Conservation (phyloP, 2,329 filamentous ascomycete genomes). For the Passalora sequoiae region DNA sequence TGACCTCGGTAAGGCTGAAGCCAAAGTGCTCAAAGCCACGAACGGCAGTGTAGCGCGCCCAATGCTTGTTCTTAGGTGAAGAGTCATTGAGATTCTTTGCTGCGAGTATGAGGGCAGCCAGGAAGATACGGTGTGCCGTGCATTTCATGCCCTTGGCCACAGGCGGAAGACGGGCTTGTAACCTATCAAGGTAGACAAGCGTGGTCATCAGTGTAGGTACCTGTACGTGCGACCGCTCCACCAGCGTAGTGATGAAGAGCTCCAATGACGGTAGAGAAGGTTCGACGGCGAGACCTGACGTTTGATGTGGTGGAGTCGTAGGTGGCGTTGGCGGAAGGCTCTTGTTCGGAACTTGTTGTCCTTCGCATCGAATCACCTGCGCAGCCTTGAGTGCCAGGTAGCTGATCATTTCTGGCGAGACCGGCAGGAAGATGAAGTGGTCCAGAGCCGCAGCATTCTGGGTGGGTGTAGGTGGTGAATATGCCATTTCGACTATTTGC, state of each 20-base stretch:
- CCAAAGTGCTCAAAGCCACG: conserved; percentile 70
- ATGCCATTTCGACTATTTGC: conserved; percentile 39
- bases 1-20: conserved; percentile 92
- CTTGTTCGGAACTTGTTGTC: conserved; percentile 38
- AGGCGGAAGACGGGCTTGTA: conserved; percentile 79
- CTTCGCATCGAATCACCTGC: conserved; percentile 75
- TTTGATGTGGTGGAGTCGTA: conserved; percentile 52
- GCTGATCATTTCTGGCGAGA: conserved; percentile 69
- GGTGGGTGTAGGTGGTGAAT: conserved; percentile 38
- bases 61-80: conserved; percentile 99
- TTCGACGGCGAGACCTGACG: conserved; percentile 46
- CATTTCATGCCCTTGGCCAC: conserved; percentile 95
- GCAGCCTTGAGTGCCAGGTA: conserved; percentile 70
- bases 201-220: conserved; percentile 96
- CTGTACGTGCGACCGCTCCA: conserved; percentile 90
- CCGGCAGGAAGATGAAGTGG: conserved; percentile 72
- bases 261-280: conserved; percentile 68
- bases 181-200: conserved; percentile 82
- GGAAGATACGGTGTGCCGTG: conserved; percentile 95
- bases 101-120: conserved; percentile 75
- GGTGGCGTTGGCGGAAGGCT: conserved; percentile 56
- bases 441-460: conserved; percentile 71
- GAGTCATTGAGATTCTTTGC: conserved; percentile 99
- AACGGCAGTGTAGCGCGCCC: conserved; percentile 87
- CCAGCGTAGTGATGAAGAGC: conserved; percentile 85